phyloP scores from a whole-genome alignment of 495 filamentous ascomycete species.

The Zalerion maritima region DNA sequence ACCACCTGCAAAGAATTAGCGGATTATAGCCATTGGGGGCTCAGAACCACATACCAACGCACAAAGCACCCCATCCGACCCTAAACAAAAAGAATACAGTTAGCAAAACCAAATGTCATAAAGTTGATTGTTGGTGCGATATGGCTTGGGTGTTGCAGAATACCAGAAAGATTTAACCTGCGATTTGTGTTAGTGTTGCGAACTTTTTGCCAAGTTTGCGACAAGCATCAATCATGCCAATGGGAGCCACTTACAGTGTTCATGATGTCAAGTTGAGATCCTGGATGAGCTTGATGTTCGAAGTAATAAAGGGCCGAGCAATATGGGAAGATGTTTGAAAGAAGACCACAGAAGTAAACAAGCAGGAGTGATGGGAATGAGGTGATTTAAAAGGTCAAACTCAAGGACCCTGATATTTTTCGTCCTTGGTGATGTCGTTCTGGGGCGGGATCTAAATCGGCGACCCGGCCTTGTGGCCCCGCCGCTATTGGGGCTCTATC shows the following conservation, averaged over 20 bases:
- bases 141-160: conserved; percentile 3
- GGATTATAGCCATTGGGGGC: background rate
- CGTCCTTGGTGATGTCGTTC: too few species aligned
- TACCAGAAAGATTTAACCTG: conserved; percentile 52
- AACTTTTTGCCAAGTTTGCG: background rate
- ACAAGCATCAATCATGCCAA: background rate
- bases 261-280: too few species aligned
- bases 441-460: too few species aligned
- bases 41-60: conserved; percentile 43
- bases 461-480: too few species aligned
- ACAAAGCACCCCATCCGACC: conserved; percentile 78
- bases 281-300: too few species aligned
- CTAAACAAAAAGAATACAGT: conserved; percentile 24
- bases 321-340: too few species aligned
- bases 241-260: conserved; percentile 19
- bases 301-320: too few species aligned
- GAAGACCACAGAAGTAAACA: too few species aligned
- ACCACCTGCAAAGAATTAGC: conserved; percentile 43
- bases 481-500: too few species aligned
- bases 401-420: too few species aligned
- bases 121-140: conserved; percentile 1
- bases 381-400: too few species aligned
- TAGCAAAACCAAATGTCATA: conserved; percentile 3
- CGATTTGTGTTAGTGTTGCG: conserved; percentile 8
- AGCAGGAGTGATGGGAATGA: too few species aligned